A percentile compares a stretch with the other conserved stretches of the same genome.
phyloP scores from a whole-genome alignment of 2,329 filamentous ascomycete genomes.

The Alternaria sp. region DNA sequence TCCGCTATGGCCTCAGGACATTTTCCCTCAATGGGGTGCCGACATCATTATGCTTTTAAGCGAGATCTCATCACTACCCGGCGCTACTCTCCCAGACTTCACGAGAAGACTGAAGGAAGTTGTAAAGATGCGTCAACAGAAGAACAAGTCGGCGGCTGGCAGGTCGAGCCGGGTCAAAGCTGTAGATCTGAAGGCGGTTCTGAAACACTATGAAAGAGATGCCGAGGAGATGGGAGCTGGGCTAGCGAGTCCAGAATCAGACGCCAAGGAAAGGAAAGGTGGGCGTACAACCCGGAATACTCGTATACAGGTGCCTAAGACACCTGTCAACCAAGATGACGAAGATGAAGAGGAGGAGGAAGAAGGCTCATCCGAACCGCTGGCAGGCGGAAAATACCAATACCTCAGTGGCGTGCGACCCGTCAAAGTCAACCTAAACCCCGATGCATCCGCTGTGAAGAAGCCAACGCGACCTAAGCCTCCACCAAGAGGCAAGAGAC shows the following conservation, averaged over 20 bases:
- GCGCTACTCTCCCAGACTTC: conserved; percentile 8
- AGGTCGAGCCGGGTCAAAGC: conserved; percentile 1
- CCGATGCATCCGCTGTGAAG: neutral
- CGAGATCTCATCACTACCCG: conserved; percentile 3
- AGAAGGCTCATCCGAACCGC: conserved; percentile 2
- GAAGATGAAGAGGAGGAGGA: conserved; percentile 5
- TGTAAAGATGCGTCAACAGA: conserved; percentile 1
- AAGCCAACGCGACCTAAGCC: neutral
- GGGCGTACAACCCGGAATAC: neutral
- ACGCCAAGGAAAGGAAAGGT: neutral
- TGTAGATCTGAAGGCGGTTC: neutral
- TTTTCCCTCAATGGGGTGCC: conserved; percentile 3
- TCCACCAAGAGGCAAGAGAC: conserved; percentile 1
- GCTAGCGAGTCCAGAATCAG: neutral
- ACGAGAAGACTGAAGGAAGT: neutral
- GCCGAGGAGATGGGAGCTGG: neutral
- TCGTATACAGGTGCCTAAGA: conserved; percentile 2
- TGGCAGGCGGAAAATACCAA: conserved; percentile 9
- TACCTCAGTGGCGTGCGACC: conserved; percentile 5
- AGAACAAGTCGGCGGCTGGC: neutral
- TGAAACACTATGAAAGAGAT: conserved; percentile 1
- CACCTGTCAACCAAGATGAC: neutral
- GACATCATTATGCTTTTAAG: conserved; percentile 7
- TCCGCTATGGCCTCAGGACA: conserved; percentile 6
- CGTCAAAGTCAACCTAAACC: conserved; percentile 8